Percentiles rank a stretch among this genome's conserved stretches.
These are phyloP conservation scores for Hypocreales sp. DNA, from an alignment of 2,329 filamentous ascomycete genomes.

Conservation along the genomic window DNA sequence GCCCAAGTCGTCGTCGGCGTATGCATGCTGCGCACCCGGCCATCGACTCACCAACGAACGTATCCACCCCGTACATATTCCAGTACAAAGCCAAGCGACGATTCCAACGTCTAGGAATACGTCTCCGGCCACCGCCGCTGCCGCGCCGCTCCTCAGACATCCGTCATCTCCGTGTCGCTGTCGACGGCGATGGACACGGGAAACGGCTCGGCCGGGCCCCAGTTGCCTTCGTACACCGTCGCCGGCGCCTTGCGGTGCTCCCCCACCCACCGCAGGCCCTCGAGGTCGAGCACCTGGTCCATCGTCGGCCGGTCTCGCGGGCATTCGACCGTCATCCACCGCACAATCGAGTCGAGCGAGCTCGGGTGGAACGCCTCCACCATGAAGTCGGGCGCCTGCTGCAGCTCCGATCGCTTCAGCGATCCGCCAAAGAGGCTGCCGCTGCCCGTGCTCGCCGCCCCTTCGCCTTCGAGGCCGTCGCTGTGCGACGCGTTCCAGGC, in stretches of 20 bases:
- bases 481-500: conserved; percentile 47
- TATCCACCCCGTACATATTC: conserved; percentile 9
- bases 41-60: too few relatives aligned
- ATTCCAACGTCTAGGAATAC: too few relatives aligned
- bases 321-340: conserved; percentile 73
- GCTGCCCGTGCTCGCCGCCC: conserved; percentile 15
- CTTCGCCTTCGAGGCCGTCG: conserved; percentile 16
- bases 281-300: conserved; percentile 54
- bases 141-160: conserved; percentile 30
- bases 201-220: conserved; percentile 58
- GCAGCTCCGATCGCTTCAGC: conserved; percentile 32
- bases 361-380: conserved; percentile 53
- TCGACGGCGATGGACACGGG: conserved; percentile 20
- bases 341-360: conserved; percentile 71
- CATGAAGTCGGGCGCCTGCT: conserved; percentile 76
- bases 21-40: too few relatives aligned
- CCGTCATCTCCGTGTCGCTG: conserved; percentile 43
- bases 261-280: conserved; percentile 68
- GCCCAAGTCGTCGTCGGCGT: too few relatives aligned
- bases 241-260: conserved; percentile 67
- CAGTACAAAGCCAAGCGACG: conserved; percentile 8
- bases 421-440: conserved; percentile 26
- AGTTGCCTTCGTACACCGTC: conserved; percentile 93
- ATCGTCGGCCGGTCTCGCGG: conserved; percentile 59
- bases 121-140: too few relatives aligned